phyloP scores from a whole-genome alignment of 2,329 filamentous ascomycete genomes.

The Aspergillus tamarii region DNA sequence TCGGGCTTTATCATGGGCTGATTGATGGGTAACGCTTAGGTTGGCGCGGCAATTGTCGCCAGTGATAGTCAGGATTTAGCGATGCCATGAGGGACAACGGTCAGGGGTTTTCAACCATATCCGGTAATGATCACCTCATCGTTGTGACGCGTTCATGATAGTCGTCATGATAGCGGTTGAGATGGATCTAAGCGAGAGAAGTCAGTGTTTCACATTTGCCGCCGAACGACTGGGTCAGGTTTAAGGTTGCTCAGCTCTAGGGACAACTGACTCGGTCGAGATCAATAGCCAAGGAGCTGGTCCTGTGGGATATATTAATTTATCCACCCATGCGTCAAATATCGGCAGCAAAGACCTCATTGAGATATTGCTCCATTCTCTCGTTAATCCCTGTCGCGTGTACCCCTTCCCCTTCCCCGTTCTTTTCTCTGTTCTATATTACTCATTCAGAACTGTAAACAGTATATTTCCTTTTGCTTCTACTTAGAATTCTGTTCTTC shows the following conservation, averaged over 20 bases:
- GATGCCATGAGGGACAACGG: not conserved
- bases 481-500: not conserved
- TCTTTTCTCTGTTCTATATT: not conserved
- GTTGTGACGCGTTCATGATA: not conserved
- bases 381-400: not conserved
- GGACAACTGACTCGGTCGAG: not conserved
- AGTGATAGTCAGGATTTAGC: not conserved
- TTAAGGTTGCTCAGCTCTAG: not conserved
- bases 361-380: not conserved
- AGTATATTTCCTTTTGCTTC: not conserved
- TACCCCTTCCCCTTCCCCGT: not conserved
- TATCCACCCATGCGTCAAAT: not conserved
- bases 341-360: not conserved
- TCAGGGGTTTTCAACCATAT: not conserved
- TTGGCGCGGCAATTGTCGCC: not conserved
- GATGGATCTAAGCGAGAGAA: conserved; percentile 1
- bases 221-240: not conserved
- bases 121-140: not conserved
- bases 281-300: not conserved
- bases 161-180: not conserved
- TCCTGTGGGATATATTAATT: not conserved
- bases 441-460: not conserved
- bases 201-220: conserved; percentile 2
- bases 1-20: not conserved
- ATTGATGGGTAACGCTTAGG: not conserved